Evolutionary conservation across 1,284 basidiomycete species (phyloP), one percentile per base, ranked within the genome.

Genomic region (Boletellus sp.): DNA sequence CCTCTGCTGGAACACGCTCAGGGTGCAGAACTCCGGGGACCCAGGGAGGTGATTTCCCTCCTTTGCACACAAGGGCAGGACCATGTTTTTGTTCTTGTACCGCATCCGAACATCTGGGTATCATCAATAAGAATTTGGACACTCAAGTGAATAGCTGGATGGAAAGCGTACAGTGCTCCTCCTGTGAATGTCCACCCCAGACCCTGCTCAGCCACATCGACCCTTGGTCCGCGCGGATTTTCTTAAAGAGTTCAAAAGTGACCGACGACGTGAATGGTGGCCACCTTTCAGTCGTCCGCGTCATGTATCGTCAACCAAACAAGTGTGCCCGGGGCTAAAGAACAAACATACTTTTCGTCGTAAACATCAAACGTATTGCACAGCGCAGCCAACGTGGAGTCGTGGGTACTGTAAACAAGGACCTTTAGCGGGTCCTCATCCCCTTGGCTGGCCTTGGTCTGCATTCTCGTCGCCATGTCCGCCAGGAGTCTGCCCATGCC

Each of bases 401-500:
- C 91, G 63, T 93, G 89, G 52, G 88, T 86, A 53, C 77, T 79
- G 58, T 87, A 82, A 8, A 92, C 75, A 15, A 88, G 76, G 22
- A 89, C 71, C 64, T 83, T 86, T 51, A 81, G 64, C 7, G 76
- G 74, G 52, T 83, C 76, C 13, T 72, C 60, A 3, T 69, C 66
- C 15, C 73, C 74, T 36, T 72, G 61, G 13, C 74, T 69, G 2
- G 73, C 73, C 60, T 85, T 85, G 41, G 64, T 63, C 50, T 78
- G 73, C 80, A 92, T 83, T 61, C 83, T 86, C 24, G 64, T 64
- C 13, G 77, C 69, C 40, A 91, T 63, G 46, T 89, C 85, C 8
- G 77, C 73, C 16, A 92, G 76, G 10, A 92, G 75, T 3, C 79
- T 80, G 6, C 89, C 90, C 84, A 91, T 86, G 2, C 86, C 88